Evolutionary conservation across 23 red algal genomes (phyloP).

Genomic region (Agarophyton chilense): DNA sequence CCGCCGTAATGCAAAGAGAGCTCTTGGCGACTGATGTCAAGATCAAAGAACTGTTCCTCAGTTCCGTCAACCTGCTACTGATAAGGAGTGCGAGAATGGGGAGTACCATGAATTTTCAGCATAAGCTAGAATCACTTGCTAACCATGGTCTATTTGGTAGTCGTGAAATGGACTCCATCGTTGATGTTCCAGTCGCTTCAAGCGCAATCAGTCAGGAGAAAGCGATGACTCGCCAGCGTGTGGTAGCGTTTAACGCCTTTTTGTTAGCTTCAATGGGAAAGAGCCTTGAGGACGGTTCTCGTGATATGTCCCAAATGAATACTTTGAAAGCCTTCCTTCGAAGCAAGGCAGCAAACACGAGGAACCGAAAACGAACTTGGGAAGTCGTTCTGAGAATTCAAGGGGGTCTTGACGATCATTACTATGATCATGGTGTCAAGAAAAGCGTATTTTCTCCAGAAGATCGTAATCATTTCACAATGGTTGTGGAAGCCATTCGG

Average conservation of each 20-base stretch:
- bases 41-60: neutral
- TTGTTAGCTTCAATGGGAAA: slow-evolving; percentile 50
- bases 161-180: neutral
- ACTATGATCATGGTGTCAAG: neutral
- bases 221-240: neutral
- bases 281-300: slow-evolving; percentile 63
- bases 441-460: slow-evolving; percentile 23
- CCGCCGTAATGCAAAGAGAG: slow-evolving; percentile 50
- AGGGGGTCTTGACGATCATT: slow-evolving; percentile 6
- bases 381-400: slow-evolving; percentile 60
- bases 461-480: slow-evolving; percentile 41
- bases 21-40: slow-evolving; percentile 7
- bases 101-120: neutral
- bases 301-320: slow-evolving; percentile 66
- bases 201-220: neutral
- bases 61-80: neutral
- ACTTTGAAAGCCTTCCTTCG: slow-evolving; percentile 22
- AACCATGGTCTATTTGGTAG: neutral
- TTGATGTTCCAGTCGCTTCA: neutral
- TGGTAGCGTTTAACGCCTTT: slow-evolving; percentile 27
- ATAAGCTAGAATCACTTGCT: neutral
- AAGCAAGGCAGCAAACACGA: neutral
- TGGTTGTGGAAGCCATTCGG: slow-evolving; percentile 54
- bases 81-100: slow-evolving; percentile 1
- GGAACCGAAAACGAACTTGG: slow-evolving; percentile 13